Base-by-base conservation (phyloP, 2,329 filamentous ascomycete genomes). In the Chalara sp. region DNA sequence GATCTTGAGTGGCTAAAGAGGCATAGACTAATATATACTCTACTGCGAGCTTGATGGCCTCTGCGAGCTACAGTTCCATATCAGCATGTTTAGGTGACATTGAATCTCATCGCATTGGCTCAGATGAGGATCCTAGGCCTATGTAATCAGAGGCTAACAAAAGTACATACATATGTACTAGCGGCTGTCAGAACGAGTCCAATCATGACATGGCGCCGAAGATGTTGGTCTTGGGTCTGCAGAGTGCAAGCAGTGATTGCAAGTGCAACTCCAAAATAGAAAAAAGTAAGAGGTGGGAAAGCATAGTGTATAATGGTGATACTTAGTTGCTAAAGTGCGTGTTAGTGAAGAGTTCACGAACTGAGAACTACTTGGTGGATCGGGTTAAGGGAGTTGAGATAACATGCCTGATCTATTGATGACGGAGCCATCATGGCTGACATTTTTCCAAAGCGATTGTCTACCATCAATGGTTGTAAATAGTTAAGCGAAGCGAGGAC, bases 251-350 rank as follows among this genome's bases (percentile, higher is more conserved):
- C 67, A 4, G 76, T 76, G 47, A 80, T 57, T 32, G 72, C 65
- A 29, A 73, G 74, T 6, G 80, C 69, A 48, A 73, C 54, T 47
- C 77, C 63, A 63, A 82, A 86, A 66, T 79, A 85, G 49, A 71
- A 45, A 58, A 83, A 82, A 52, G 82, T 66, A 21, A 72, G 52
- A 7, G 76, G 70, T 8, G 84, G 81, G 56, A 79, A 83, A 6
- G 72, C 66, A 63, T 85, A 85, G 66, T 80, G 78, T 43, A 84
- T 51, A 55, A 53, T 32, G 47, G 56, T 55, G 44, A 67, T 41
- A 30, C 35, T 13, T 13, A 39, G 13, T 10, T 10, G 35, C 35
- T 13, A 11, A 13, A 39, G 10, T 39, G 13, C 10, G 35, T 13
- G 35, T 10, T 39, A 10, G 13, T 3, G 13, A 39, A 13, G 13